Percentiles rank a stretch among this genome's conserved stretches.
These are phyloP conservation scores for Aquilaria agallochum DNA, from an alignment of 441 rosid species.

Conservation along the genomic window DNA sequence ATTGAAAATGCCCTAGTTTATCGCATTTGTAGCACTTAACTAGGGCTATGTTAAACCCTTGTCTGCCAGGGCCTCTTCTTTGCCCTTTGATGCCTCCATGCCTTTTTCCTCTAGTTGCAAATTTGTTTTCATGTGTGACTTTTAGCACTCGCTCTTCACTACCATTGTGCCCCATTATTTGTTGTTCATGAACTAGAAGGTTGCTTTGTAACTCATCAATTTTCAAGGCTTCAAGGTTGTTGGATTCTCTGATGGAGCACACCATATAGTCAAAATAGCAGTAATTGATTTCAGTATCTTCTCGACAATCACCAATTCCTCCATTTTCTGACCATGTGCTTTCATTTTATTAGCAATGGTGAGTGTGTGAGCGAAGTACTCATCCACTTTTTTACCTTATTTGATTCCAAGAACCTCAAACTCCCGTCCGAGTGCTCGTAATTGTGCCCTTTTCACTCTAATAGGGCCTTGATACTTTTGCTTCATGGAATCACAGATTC, in stretches of 20 bases:
- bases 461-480: too few relatives aligned
- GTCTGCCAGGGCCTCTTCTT: not conserved
- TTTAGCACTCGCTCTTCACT: too few relatives aligned
- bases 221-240: too few relatives aligned
- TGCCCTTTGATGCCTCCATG: conserved; percentile 12
- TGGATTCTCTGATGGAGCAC: not conserved
- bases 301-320: not conserved
- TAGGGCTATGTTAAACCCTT: not conserved
- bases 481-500: too few relatives aligned
- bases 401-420: conserved; percentile 8
- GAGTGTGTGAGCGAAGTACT: not conserved
- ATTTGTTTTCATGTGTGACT: not conserved
- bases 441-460: too few relatives aligned
- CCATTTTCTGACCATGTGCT: conserved; percentile 1
- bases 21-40: conserved; percentile 15
- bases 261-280: too few relatives aligned
- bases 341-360: conserved; percentile 16
- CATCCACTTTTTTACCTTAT: not conserved
- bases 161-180: too few relatives aligned
- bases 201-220: too few relatives aligned
- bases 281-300: conserved; percentile 6
- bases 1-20: not conserved
- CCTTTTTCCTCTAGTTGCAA: not conserved
- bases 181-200: too few relatives aligned
- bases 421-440: too few relatives aligned